Conservation (phyloP, 257 asterid genomes). For the Nicotiana paniculata region DNA sequence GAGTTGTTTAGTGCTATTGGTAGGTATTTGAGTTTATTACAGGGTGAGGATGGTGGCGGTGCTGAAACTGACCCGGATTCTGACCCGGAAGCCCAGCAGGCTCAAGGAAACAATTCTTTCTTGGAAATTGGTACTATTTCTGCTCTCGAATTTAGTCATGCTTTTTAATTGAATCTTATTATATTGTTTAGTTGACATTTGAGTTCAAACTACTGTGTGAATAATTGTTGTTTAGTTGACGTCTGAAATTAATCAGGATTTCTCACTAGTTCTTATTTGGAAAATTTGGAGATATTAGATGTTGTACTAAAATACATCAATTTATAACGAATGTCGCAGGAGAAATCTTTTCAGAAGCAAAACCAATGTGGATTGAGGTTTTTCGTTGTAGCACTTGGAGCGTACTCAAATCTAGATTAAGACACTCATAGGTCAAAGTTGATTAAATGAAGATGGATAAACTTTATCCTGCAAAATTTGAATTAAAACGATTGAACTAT, state of each 20-base stretch:
- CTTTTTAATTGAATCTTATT: background rate
- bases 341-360: background rate
- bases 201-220: background rate
- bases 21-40: conserved; percentile 27
- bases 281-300: background rate
- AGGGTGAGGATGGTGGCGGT: conserved; percentile 24
- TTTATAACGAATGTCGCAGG: background rate
- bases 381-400: background rate
- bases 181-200: background rate
- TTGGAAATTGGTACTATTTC: conserved; percentile 35
- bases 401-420: background rate
- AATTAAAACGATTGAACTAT: background rate
- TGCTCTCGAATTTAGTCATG: background rate
- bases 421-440: background rate
- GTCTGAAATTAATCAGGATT: background rate
- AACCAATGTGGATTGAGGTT: background rate
- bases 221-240: background rate
- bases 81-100: conserved; percentile 50
- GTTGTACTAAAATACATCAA: background rate
- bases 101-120: conserved; percentile 20
- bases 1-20: conserved; percentile 55
- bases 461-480: background rate
- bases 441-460: background rate
- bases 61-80: conserved; percentile 57
- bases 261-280: background rate